Evolutionary conservation across 352 stramenopile genomes (phyloP).

Genomic region (Peronospora farinosa): DNA sequence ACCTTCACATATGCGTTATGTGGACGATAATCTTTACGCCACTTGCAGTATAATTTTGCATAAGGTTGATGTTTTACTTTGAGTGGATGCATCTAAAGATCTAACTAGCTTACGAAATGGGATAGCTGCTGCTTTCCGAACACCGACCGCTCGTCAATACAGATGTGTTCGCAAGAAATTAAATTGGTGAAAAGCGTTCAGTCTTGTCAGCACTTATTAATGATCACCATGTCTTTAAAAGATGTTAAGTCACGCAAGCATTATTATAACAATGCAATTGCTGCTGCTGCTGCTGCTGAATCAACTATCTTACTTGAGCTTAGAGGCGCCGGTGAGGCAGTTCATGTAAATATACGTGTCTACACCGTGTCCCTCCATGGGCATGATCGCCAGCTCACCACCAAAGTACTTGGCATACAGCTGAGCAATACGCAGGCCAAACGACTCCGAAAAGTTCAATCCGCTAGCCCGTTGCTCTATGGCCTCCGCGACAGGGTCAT

Average conservation of each 20-base stretch:
- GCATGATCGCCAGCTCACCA: constrained; percentile 97
- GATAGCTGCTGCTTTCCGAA: too few relatives aligned
- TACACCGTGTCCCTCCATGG: constrained; percentile 97
- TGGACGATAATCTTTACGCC: too few relatives aligned
- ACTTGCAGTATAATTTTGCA: too few relatives aligned
- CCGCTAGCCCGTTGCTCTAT: constrained; percentile 59
- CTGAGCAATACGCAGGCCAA: constrained; percentile 87
- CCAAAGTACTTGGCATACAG: constrained; percentile 98
- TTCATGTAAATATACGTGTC: constrained; percentile 91
- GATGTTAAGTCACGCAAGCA: background rate
- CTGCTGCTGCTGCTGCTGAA: background rate
- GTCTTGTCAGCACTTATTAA: too few relatives aligned
- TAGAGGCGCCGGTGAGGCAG: constrained; percentile 63
- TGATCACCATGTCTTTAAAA: background rate
- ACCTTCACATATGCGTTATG: too few relatives aligned
- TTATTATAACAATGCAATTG: background rate
- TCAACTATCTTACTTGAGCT: constrained; percentile 53
- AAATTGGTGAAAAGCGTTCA: too few relatives aligned
- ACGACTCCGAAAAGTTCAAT: constrained; percentile 70
- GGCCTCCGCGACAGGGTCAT: constrained; percentile 65
- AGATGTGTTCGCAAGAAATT: too few relatives aligned
- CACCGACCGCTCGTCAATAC: too few relatives aligned
- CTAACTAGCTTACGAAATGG: too few relatives aligned
- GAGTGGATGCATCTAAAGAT: too few relatives aligned
- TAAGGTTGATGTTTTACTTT: too few relatives aligned